phyloP scores from a whole-genome alignment of 192 early-diverging fungal genomes.

The Gigaspora rosea region DNA sequence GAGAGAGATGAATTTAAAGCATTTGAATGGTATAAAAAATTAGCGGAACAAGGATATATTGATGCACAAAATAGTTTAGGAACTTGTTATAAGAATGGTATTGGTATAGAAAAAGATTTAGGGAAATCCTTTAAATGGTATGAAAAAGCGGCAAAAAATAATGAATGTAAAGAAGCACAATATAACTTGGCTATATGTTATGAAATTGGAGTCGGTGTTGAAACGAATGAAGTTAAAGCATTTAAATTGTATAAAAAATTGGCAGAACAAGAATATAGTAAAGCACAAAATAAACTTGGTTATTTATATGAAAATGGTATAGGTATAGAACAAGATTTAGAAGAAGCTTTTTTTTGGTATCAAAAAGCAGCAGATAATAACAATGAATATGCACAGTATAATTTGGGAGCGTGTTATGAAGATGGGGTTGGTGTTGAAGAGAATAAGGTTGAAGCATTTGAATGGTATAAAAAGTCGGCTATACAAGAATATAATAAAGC shows the following conservation, averaged over 20 bases:
- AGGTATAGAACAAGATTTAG: slow-evolving; percentile 62
- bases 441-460: slow-evolving; percentile 52
- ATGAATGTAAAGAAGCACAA: slow-evolving; percentile 52
- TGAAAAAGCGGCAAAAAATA: no score
- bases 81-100: no score
- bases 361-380: slow-evolving; percentile 56
- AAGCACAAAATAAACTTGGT: slow-evolving; percentile 80
- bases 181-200: slow-evolving; percentile 59
- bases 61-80: no score
- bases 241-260: slow-evolving; percentile 64
- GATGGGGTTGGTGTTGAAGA: slow-evolving; percentile 58
- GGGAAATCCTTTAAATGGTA: no score
- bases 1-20: slow-evolving; percentile 50
- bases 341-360: slow-evolving; percentile 75
- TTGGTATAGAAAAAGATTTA: no score
- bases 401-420: slow-evolving; percentile 74
- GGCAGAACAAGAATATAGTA: slow-evolving; percentile 68
- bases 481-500: slow-evolving; percentile 58
- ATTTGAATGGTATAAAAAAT: slow-evolving; percentile 57
- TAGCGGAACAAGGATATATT: slow-evolving; percentile 48
- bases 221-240: slow-evolving; percentile 39
- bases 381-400: slow-evolving; percentile 66
- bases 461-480: slow-evolving; percentile 67
- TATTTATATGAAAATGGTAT: slow-evolving; percentile 58
- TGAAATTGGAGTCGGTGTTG: slow-evolving; percentile 57